These are phyloP conservation scores for Aureobasidium vineae DNA, from an alignment of 2,329 filamentous ascomycete species.

Conservation along the genomic window DNA sequence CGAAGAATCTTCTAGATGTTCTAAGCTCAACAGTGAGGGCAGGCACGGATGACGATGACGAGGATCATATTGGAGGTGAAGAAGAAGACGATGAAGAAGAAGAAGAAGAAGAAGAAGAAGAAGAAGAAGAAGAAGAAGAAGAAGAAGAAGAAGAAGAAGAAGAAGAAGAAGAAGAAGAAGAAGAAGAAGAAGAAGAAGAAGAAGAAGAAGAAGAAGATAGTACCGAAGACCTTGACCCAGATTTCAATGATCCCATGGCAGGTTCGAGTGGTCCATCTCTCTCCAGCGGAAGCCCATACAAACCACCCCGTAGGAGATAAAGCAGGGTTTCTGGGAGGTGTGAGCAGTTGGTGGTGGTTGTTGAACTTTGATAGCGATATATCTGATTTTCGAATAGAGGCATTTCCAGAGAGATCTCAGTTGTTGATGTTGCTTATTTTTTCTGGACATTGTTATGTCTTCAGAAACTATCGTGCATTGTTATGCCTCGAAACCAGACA, in stretches of 20 bases:
- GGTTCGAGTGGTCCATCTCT: background rate
- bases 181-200: background rate
- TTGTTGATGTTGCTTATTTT: background rate
- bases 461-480: background rate
- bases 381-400: background rate
- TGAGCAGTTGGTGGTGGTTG: background rate
- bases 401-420: background rate
- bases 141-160: background rate
- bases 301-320: background rate
- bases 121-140: background rate
- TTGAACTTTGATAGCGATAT: background rate
- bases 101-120: background rate
- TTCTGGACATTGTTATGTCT: background rate
- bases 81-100: background rate
- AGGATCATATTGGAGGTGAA: background rate
- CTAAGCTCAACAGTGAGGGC: too few species aligned
- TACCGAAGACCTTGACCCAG: background rate
- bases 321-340: background rate
- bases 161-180: background rate
- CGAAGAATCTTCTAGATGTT: background rate
- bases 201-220: background rate
- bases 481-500: background rate
- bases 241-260: background rate
- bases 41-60: background rate
- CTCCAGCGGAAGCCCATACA: background rate